Evolutionary conservation across 495 filamentous ascomycete genomes (phyloP).

Genomic region (Pyrenula massariospora): DNA sequence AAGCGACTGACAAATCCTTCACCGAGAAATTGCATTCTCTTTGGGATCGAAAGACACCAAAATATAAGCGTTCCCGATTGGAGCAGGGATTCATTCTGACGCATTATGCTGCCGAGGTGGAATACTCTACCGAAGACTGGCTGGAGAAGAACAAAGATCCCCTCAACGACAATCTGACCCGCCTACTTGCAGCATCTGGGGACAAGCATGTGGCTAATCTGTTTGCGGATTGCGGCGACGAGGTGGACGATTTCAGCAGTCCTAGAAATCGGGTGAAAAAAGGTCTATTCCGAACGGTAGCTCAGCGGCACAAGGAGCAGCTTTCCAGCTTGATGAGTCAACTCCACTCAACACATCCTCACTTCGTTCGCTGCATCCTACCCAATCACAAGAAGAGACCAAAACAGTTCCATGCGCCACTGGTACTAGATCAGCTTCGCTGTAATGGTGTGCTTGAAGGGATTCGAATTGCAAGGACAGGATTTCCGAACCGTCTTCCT

Average conservation of each 20-base stretch:
- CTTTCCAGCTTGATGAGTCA: constrained; percentile 91
- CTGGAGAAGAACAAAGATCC: constrained; percentile 99
- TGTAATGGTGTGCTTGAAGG: constrained; percentile 99
- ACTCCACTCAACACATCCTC: constrained; percentile 89
- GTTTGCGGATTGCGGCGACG: constrained; percentile 77
- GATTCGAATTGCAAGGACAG: constrained; percentile 92
- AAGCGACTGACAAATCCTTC: constrained; percentile 92
- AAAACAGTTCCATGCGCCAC: constrained; percentile 75
- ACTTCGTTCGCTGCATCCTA: constrained; percentile 96
- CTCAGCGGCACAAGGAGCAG: constrained; percentile 96
- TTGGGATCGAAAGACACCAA: constrained; percentile 91
- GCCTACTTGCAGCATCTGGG: constrained; percentile 68
- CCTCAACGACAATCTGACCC: constrained; percentile 90
- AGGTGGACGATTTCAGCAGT: constrained; percentile 50
- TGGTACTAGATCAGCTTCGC: constrained; percentile 89
- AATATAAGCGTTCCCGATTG: constrained; percentile 81
- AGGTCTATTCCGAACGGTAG: constrained; percentile 92
- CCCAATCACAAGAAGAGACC: constrained; percentile 98
- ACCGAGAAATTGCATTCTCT: constrained; percentile 93
- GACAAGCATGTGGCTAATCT: constrained; percentile 75
- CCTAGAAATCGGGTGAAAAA: constrained; percentile 84
- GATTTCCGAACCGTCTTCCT: constrained; percentile 89
- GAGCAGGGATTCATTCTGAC: constrained; percentile 95
- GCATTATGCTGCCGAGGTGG: constrained; percentile 95
- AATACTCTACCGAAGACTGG: constrained; percentile 93